Percentiles rank a stretch among this genome's conserved stretches.
These are phyloP conservation scores for Apodospora peruviana DNA, from an alignment of 495 filamentous ascomycete species.

Conservation along the genomic window DNA sequence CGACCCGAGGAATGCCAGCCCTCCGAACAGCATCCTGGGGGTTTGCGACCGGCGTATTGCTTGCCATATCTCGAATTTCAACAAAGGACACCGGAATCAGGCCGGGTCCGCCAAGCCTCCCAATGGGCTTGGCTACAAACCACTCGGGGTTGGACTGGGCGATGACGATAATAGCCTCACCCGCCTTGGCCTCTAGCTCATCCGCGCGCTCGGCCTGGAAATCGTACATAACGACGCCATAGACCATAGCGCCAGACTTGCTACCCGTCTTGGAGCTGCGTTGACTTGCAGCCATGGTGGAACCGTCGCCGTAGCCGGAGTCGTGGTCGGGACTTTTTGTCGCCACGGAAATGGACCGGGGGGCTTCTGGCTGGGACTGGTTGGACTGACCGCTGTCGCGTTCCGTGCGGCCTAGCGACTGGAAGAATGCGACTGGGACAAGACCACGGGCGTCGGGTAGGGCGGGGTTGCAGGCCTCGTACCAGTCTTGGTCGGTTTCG, in stretches of 20 bases:
- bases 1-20: conserved; percentile 93
- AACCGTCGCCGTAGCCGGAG: conserved; percentile 72
- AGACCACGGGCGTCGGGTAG: conserved; percentile 83
- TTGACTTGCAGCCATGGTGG: conserved; percentile 35
- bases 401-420: conserved; percentile 83
- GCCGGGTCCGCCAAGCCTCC: conserved; percentile 86
- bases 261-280: conserved; percentile 49
- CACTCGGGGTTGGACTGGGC: conserved; percentile 99
- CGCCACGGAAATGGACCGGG: conserved; percentile 47
- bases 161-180: conserved; percentile 96
- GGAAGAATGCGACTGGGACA: conserved; percentile 90
- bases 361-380: conserved; percentile 63
- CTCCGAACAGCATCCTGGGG: conserved; percentile 78
- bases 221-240: conserved; percentile 94
- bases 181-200: conserved; percentile 89
- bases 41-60: conserved; percentile 74
- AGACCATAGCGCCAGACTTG: conserved; percentile 83
- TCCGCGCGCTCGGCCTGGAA: conserved; percentile 93
- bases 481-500: conserved; percentile 93
- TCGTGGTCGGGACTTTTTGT: conserved; percentile 55
- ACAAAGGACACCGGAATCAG: conserved; percentile 96
- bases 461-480: conserved; percentile 96
- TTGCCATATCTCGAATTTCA: conserved; percentile 91
- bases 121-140: conserved; percentile 99
- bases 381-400: conserved; percentile 79